Evolutionary conservation across 306 rosid genomes (phyloP), one percentile per base, ranked within the genome.

Genomic region (Carpinus fangiana): DNA sequence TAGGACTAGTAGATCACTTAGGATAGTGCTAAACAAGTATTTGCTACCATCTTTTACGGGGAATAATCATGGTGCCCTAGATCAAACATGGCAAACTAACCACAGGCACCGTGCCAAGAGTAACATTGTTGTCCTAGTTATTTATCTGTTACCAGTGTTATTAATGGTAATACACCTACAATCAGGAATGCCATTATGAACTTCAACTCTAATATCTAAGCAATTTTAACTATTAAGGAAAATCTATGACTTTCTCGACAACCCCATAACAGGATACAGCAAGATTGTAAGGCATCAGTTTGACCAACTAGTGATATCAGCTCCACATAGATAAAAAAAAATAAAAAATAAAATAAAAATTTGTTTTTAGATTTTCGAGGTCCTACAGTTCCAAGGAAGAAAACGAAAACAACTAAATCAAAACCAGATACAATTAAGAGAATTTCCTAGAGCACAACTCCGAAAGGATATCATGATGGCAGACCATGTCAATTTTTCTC

Each of bases 1-100:
- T 36, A 1, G 14, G 50, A 66, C 38, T 28, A 9, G 51, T 16
- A 36, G 18, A 66, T 41, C 50, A 66, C 45, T 31, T 31, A 36
- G 70, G 20, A 64, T 64, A 7, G 70, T 64, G 70, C 46, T 6
- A 16, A 64, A 34, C n/a, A 64, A 64, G 50, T 18, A 21, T 66
- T 66, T 66, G 50, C 16, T 4, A 66, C 18, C 41, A 9, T 66
- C 23, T 36, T 41, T 38, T 36, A 50, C 38, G 56, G 72, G 53
- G 45, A 53, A 73, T 8, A 59, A 62, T 54, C 75, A 73, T 45
- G 36, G 61, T 47, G 60, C 79, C 68, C 51, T 38, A 66, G 68
- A 61, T 41, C 71, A 12, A 12, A 68, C 50, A 73, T 26, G 55
- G 23, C 70, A 75, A 72, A 78, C 56, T 23, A 50, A 64, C 75